Base-by-base conservation (phyloP, 805 yeast species). In the Pichia occidentalis region DNA sequence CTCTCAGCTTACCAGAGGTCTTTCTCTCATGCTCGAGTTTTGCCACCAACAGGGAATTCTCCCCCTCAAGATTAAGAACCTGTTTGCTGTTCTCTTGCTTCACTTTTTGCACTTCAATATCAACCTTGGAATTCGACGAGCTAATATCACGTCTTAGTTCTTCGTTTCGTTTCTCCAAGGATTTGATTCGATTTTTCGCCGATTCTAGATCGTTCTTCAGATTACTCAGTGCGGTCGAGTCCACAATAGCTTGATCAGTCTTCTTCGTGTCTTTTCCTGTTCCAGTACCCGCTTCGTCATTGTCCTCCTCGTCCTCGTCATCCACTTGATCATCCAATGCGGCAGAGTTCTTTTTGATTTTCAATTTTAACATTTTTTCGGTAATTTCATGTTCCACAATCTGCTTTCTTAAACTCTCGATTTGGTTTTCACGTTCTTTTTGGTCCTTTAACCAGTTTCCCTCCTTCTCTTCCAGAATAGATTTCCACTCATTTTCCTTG, bases 151-250 rank as follows among this genome's bases (percentile, higher is more conserved):
- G 67, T 42, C 85, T 72, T 37, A 87, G 64, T 35, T 80, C 79
- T 51, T 83, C 84, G 51, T 86, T 88, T 42, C 95, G 68, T 44
- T 73, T 73, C 55, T 86, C 95, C 37, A 87, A 69, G 50, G 81
- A 86, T 34, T 75, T 55, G 1, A 77, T 71, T 40, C 92, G 70
- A 37, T 74, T 62, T 49, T 84, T 83, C 30, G 84, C 72, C 20
- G 75, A 59, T 51, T 84, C 92, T 5, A 82, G 71, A 49, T 88
- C 96, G 42, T 85, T 71, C 1, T 79, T 70, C n/a, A 84, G 67
- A 26, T 82, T 63, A 40, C 80, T 85, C 19, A 24, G 18, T 5
- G 24, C 29, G 5, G 30, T 14, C 5, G 33, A 24, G 19, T 39
- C 21, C 23, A 80, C 63, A 51, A 80, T 80, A 3, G 75, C 68